These are phyloP conservation scores for Alternaria ventricosa DNA, from an alignment of 2,329 filamentous ascomycete species.

Conservation along the genomic window DNA sequence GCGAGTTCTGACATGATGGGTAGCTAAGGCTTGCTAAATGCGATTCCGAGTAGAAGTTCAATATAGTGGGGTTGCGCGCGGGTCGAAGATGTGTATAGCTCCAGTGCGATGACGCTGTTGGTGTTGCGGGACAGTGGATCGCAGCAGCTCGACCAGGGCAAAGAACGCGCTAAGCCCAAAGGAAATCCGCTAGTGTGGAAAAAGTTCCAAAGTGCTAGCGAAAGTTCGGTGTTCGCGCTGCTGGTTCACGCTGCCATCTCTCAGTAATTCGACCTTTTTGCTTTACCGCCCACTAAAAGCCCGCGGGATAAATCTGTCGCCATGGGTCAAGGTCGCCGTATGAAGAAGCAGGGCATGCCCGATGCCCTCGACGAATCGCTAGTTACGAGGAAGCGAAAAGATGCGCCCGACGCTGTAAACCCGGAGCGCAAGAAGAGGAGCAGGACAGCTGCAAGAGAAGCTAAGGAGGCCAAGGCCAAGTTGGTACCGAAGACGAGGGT, in stretches of 20 bases:
- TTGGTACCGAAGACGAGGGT: constrained; percentile 21
- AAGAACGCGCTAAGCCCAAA: constrained; percentile 3
- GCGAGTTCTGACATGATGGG: constrained; percentile 67
- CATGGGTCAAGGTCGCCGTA: constrained; percentile 90
- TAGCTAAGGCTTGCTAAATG: neutral
- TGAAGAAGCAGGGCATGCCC: constrained; percentile 94
- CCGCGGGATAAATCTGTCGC: constrained; percentile 16
- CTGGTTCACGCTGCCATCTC: constrained; percentile 10
- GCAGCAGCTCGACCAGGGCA: constrained; percentile 6
- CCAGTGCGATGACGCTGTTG: constrained; percentile 41
- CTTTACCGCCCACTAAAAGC: neutral
- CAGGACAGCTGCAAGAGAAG: constrained; percentile 52
- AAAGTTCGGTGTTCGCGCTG: constrained; percentile 29
- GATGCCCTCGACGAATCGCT: constrained; percentile 77
- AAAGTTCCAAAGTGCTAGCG: constrained; percentile 19
- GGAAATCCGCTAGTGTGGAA: constrained; percentile 19
- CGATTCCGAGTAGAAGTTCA: neutral
- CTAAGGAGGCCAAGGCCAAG: constrained; percentile 22
- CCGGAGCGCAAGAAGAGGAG: constrained; percentile 64
- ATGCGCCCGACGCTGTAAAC: constrained; percentile 63
- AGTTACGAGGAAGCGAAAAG: constrained; percentile 86
- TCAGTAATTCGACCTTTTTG: constrained; percentile 1
- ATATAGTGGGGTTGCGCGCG: neutral
- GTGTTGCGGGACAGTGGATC: constrained; percentile 25
- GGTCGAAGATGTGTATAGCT: constrained; percentile 1